Base-by-base conservation (phyloP, 306 rosid genomes). In the Biancaea sappan region DNA sequence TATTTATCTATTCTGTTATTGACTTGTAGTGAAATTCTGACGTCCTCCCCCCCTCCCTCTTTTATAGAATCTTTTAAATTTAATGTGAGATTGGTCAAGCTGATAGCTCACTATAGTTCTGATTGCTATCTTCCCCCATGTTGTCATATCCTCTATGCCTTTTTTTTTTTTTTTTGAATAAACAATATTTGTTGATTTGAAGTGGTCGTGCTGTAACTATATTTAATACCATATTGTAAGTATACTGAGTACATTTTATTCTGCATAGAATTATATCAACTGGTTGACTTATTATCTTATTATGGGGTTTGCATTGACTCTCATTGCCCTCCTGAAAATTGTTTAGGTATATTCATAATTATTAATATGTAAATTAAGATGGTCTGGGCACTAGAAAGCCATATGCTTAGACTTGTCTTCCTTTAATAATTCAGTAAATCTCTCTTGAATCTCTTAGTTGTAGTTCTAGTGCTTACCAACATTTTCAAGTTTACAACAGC, bases 1-100 rank as follows among this genome's bases (percentile, higher is more conserved):
- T 52, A 8, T 7, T 59, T 44, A 63, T 60, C 47, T 16, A 41
- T 72, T 63, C 44, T 63, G 66, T 63, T 24, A 46, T 41, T 75
- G 24, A 34, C 11, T 14, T 22, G 46, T 61, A 28, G 25, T 53
- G 25, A 74, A 65, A 48, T 59, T 52, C 43, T 44, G 50, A 54
- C 52, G 26, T 63, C 38, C 13, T 0, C 26, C 8, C 28, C 2
- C 38, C 13, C 0, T 16, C 8, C 28, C 2, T 46, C 0, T 62
- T 60, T 34, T 32, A 18, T 60, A 6, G 8, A 60, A 1, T 26
- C 69, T 51, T 65, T 35, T 34, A 18, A 51, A 16, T 71, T 37
- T 22, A 21, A 57, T 52, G 22, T 66, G 53, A 69, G 38, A 40
- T 56, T 60, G 32, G 37, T 16, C 48, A 41, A 24, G 24, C 71